Base-by-base conservation (phyloP, 1,139 yeast species). In the Blastobotrys ciferrii region DNA sequence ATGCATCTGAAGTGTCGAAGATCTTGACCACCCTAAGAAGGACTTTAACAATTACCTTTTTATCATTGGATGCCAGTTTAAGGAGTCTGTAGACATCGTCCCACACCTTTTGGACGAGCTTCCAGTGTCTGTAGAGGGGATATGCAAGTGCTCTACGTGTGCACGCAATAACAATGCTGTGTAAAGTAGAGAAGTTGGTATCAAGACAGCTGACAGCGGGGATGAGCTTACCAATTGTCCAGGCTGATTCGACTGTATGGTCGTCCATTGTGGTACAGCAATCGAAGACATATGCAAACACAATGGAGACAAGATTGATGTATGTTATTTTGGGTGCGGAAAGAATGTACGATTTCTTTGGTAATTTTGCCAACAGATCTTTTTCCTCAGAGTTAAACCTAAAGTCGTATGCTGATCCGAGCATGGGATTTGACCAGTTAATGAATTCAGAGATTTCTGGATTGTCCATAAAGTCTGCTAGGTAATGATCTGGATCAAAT, bases 401-500 rank as follows among this genome's bases (percentile, higher is more conserved):
- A 3, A 47, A 47, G 20, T 48, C 12, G 2, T 25, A 20, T 6
- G 43, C 43, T 13, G n/a, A n/a, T n/a, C n/a, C n/a, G n/a, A 48
- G 51, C 15, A 13, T 2, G 12, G 15, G 25, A 7, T 31, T 9
- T 5, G 33, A 15, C 81, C 85, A 89, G 11, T 68, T 64, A 14
- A 89, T 49, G 3, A 86, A 61, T 13, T 73, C 74, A 9, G 69
- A 62, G 36, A 87, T 79, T 39, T 73, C 59, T 1, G 60, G 64
- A 42, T 66, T 62, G 20, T 84, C 84, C 64, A 86, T 76, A 52
- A 79, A 81, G 62, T 92, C 98, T 2, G 95, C 87, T 12, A 92
- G 84, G 63, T 91, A 91, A 64, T 87, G 87, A 55, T 87, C 97
- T 0, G 87, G 82, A 63, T 89, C 96, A 60, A 92, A 92, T 57